phyloP scores from a whole-genome alignment of 1,139 yeast species.

The Magnusiomyces suaveolens region DNA sequence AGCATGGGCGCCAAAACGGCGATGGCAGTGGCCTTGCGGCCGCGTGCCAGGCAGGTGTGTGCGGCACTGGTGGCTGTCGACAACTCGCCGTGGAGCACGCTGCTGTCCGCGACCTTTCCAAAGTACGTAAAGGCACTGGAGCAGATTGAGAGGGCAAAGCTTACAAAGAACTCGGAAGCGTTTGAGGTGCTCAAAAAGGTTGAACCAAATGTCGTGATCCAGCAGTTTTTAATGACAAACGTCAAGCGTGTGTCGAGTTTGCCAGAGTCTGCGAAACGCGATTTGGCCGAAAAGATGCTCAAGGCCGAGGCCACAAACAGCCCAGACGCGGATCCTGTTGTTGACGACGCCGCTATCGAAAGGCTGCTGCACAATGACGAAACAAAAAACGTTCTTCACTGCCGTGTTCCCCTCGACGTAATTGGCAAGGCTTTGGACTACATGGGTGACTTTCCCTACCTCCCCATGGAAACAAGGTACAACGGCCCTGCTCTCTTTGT shows the following conservation, averaged over 20 bases:
- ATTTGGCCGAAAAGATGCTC: constrained; percentile 17
- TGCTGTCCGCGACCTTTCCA: constrained; percentile 53
- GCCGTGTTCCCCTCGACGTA: constrained; percentile 60
- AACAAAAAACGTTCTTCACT: constrained; percentile 18
- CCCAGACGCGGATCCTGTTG: not conserved
- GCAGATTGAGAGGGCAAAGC: constrained; percentile 36
- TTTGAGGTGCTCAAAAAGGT: constrained; percentile 47
- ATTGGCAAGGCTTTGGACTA: constrained; percentile 54
- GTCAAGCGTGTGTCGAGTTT: constrained; percentile 37
- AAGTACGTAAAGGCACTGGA: constrained; percentile 56
- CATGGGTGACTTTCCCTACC: constrained; percentile 73
- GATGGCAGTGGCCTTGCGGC: constrained; percentile 76
- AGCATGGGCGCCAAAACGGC: constrained; percentile 97
- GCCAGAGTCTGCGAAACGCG: constrained; percentile 24
- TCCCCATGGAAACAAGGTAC: constrained; percentile 46
- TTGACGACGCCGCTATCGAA: not conserved
- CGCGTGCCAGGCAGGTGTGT: constrained; percentile 40
- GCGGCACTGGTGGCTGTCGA: constrained; percentile 69
- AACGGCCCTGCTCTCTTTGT: constrained; percentile 68
- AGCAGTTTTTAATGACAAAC: constrained; percentile 74
- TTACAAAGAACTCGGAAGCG: constrained; percentile 54
- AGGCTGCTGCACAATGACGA: not conserved
- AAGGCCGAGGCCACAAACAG: not conserved
- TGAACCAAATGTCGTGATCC: constrained; percentile 40
- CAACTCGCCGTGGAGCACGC: constrained; percentile 71